Conservation (phyloP, 129 eudicot genomes). For the Flaveria trinervia region DNA sequence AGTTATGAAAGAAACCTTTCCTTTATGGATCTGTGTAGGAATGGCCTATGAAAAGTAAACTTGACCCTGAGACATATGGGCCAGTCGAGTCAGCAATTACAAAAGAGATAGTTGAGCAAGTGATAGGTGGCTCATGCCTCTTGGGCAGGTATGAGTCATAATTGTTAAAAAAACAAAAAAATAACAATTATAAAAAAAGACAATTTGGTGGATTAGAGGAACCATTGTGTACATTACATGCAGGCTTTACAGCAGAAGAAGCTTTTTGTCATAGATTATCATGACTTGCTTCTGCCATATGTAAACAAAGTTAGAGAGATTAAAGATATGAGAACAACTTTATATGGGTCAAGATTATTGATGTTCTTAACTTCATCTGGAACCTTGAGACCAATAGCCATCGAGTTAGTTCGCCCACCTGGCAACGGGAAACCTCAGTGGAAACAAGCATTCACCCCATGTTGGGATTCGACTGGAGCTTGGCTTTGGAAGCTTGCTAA, state of each 20-base stretch:
- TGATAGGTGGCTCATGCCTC: conserved; percentile 45
- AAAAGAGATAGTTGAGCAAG: conserved; percentile 46
- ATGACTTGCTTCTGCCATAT: conserved; percentile 64
- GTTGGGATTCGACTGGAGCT: conserved; percentile 55
- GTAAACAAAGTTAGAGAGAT: conserved; percentile 60
- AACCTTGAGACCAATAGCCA: conserved; percentile 61
- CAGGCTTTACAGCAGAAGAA: conserved; percentile 67
- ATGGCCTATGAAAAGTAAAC: conserved; percentile 67
- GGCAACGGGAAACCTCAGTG: conserved; percentile 58
- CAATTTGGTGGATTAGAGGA: background rate
- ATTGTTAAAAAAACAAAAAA: background rate
- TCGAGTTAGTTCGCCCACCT: conserved; percentile 63
- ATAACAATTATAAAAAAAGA: background rate
- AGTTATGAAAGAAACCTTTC: background rate
- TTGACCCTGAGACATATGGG: conserved; percentile 60
- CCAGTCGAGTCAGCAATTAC: conserved; percentile 76
- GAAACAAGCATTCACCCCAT: conserved; percentile 46
- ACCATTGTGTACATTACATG: conserved; percentile 8
- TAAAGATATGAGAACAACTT: conserved; percentile 50
- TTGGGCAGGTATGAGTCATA: conserved; percentile 26
- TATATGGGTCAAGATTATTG: conserved; percentile 70
- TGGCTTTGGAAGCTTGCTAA: conserved; percentile 94
- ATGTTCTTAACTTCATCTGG: conserved; percentile 55
- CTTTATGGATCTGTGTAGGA: conserved; percentile 42
- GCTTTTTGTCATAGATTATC: conserved; percentile 68